These are phyloP conservation scores for Ruellia speciosa DNA, from an alignment of 305 asterid genomes.

Conservation along the genomic window DNA sequence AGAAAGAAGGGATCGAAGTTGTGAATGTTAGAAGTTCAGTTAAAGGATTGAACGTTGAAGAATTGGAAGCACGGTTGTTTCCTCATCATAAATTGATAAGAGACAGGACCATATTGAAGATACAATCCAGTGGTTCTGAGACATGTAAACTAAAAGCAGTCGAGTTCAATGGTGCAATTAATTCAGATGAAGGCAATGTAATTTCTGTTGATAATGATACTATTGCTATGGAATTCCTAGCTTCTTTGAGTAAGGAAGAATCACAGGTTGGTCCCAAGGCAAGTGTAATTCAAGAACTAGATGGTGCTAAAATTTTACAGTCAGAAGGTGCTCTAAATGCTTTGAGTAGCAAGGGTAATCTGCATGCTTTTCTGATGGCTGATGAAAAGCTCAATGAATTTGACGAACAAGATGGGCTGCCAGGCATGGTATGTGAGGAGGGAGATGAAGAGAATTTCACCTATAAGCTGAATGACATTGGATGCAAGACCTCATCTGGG, in stretches of 20 bases:
- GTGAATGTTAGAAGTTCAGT: conserved; percentile 31
- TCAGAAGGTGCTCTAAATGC: conserved; percentile 27
- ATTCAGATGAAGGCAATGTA: neutral
- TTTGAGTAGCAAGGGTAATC: conserved; percentile 25
- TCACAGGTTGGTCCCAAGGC: conserved; percentile 20
- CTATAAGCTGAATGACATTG: conserved; percentile 49
- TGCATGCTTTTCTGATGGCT: conserved; percentile 48
- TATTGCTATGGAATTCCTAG: conserved; percentile 18
- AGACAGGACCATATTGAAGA: conserved; percentile 52
- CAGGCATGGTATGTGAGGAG: conserved; percentile 39
- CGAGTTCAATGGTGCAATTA: conserved; percentile 9
- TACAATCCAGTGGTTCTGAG: conserved; percentile 28
- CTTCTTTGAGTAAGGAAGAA: neutral
- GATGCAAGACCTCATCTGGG: conserved; percentile 65
- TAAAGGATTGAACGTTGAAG: conserved; percentile 58
- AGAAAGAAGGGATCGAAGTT: conserved; percentile 20
- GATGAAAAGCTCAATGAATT: conserved; percentile 63
- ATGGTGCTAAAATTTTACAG: conserved; percentile 23
- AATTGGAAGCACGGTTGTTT: conserved; percentile 72
- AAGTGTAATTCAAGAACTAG: conserved; percentile 51
- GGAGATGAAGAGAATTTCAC: conserved; percentile 38
- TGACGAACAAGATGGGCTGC: conserved; percentile 48
- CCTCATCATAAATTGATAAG: conserved; percentile 86
- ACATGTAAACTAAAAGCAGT: conserved; percentile 23
- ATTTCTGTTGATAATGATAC: conserved; percentile 33